Base-by-base conservation (phyloP, 768 basidiomycete species). In the Grammothele lineata region DNA sequence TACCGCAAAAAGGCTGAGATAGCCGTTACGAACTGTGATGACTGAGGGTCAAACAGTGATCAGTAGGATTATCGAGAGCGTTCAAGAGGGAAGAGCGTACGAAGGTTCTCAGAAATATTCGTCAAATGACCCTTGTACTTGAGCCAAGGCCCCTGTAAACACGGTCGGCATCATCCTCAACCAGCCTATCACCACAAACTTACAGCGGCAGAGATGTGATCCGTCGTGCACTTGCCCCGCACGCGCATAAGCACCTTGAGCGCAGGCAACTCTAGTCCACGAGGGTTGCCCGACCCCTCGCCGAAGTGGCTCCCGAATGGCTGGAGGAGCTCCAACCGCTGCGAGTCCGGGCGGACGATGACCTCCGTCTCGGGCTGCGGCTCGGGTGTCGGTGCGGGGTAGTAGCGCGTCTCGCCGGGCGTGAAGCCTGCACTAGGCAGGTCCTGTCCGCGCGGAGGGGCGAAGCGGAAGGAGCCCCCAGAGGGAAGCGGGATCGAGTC, bases 211-310 rank as follows among this genome's bases (percentile, higher is more conserved):
- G 90, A 93, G 47, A 98, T 99, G 62, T 98, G 96, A 61, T 99
- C 96, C 15, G 96, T 99, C 11, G 96, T 99, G 66, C 96, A 99
- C 69, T 99, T 98, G n/a, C 96, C 96, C 54, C 89, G 74, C 6
- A 98, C 91, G 24, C 92, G 73, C 77, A 98, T 81, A 40, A 99
- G 66, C 42, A 95, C 89, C 58, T 81, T 89, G 64, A 97, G 69
- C 19, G 77, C 57, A 8, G 92, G 86, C 14, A 98, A 72, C 70
- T 99, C 96, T 30, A 83, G 65, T 12, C 75, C 77, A 47, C 77
- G 68, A 14, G 66, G 50, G 56, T 77, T 78, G 5, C 67, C 63
- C 25, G 64, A 62, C 23, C 62, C 67, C 38, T 66, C 59, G 14
- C 72, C 74, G 61, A 97, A 96, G 59, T 81, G 88, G 53, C 83